Evolutionary conservation across 2,329 filamentous ascomycete species (phyloP).

Genomic region (Talaromyces sp.): DNA sequence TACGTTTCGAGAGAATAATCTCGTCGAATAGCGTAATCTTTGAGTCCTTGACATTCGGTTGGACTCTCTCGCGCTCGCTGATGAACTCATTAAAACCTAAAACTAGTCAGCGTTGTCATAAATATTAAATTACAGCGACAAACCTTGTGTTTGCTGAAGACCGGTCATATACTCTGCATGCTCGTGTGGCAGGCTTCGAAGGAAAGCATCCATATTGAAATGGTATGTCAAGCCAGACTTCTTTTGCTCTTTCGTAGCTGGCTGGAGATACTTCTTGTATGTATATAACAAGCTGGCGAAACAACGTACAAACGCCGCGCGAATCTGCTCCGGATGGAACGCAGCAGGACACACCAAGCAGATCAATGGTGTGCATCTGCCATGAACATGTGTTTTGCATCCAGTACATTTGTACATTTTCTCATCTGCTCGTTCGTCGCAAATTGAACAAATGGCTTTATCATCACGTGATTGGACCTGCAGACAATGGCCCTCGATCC

Average conservation of each 20-base stretch:
- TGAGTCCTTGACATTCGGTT: slow-evolving; percentile 51
- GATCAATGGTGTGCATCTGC: slow-evolving; percentile 58
- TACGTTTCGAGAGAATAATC: slow-evolving; percentile 62
- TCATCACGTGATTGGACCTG: slow-evolving; percentile 45
- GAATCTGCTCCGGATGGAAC: slow-evolving; percentile 64
- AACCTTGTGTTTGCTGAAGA: slow-evolving; percentile 63
- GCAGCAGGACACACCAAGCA: slow-evolving; percentile 64
- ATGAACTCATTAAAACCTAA: slow-evolving; percentile 63
- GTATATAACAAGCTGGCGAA: slow-evolving; percentile 68
- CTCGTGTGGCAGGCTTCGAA: slow-evolving; percentile 62
- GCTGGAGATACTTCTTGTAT: slow-evolving; percentile 61
- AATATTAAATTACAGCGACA: slow-evolving; percentile 13
- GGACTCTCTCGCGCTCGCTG: slow-evolving; percentile 58
- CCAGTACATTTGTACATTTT: slow-evolving; percentile 49
- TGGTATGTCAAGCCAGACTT: slow-evolving; percentile 61
- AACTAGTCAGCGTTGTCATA: slow-evolving; percentile 15
- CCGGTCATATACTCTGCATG: slow-evolving; percentile 62
- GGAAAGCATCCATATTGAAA: slow-evolving; percentile 66
- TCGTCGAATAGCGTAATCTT: slow-evolving; percentile 62
- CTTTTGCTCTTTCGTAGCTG: slow-evolving; percentile 59
- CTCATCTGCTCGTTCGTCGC: slow-evolving; percentile 58
- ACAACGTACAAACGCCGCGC: slow-evolving; percentile 65
- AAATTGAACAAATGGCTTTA: slow-evolving; percentile 46
- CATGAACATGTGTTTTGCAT: slow-evolving; percentile 54
- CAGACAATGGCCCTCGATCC: slow-evolving; percentile 50